Conservation (phyloP, 768 basidiomycete species). For the Suillus cothurnatus region DNA sequence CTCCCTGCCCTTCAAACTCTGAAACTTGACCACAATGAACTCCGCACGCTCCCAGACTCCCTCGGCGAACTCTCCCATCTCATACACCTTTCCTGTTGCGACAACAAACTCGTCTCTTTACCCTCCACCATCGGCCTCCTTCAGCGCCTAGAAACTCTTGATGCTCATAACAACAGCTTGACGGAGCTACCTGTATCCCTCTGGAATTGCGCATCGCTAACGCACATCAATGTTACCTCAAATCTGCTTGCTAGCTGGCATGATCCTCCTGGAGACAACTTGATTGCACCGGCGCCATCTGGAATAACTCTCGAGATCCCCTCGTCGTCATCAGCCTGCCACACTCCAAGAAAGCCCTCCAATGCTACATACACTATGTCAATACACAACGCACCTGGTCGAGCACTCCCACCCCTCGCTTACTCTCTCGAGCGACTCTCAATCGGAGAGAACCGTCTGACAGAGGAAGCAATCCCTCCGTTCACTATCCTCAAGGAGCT, state of each 20-base stretch:
- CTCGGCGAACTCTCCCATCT: conserved; percentile 75
- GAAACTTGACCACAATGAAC: conserved; percentile 83
- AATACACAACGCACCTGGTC: conserved; percentile 27
- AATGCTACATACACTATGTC: conserved; percentile 22
- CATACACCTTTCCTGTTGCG: conserved; percentile 79
- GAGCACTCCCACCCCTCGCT: conserved; percentile 58
- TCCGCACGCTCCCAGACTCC: conserved; percentile 82
- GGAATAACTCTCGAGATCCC: conserved; percentile 26
- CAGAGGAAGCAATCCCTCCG: conserved; percentile 75
- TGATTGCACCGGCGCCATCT: conserved; percentile 28
- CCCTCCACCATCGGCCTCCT: conserved; percentile 78
- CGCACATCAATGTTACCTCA: conserved; percentile 81
- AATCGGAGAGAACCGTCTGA: conserved; percentile 87
- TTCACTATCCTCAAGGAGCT: conserved; percentile 79
- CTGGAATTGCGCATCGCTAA: conserved; percentile 82
- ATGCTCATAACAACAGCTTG: conserved; percentile 91
- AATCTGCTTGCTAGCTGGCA: conserved; percentile 80
- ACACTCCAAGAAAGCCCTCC: conserved; percentile 36
- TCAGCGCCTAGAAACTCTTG: conserved; percentile 71
- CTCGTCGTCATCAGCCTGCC: background rate
- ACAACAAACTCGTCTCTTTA: conserved; percentile 80
- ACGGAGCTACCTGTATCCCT: conserved; percentile 71
- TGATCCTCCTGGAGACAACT: conserved; percentile 50
- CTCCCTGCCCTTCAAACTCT: conserved; percentile 72
- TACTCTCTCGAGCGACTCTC: conserved; percentile 76